These are phyloP conservation scores for Funneliformis geosporum DNA, from an alignment of 192 early-diverging fungal genomes.

Conservation along the genomic window DNA sequence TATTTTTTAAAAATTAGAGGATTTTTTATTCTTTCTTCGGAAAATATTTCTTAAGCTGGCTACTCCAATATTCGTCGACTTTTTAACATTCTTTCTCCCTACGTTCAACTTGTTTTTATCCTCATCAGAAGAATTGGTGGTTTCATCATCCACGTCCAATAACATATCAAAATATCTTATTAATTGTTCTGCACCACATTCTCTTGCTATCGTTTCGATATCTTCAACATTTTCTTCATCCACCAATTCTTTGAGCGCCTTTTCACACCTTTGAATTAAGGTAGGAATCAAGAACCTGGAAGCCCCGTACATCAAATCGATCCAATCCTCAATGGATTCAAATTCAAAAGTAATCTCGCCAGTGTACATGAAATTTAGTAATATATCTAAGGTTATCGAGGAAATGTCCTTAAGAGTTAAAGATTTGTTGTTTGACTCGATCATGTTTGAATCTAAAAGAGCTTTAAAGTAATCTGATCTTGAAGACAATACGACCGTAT, in stretches of 20 bases:
- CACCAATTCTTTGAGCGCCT: not conserved
- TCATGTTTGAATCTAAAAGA: slow-evolving; percentile 15
- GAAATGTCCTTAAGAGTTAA: not conserved
- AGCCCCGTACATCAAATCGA: not conserved
- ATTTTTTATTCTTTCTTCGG: not conserved
- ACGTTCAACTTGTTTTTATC: not conserved
- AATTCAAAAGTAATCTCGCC: not conserved
- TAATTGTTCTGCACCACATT: not conserved
- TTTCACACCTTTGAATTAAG: not conserved
- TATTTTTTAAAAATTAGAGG: not conserved
- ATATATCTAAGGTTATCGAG: not conserved
- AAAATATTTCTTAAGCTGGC: not conserved
- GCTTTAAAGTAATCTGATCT: slow-evolving; percentile 7
- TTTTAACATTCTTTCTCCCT: not conserved
- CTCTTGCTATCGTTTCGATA: not conserved
- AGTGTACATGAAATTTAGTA: slow-evolving; percentile 1
- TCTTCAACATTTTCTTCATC: not conserved
- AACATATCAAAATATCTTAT: not conserved
- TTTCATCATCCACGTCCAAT: not conserved
- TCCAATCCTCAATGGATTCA: not conserved
- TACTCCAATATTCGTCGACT: not conserved
- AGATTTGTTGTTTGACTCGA: not conserved
- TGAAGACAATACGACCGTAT: not conserved
- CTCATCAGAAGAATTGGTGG: not conserved
- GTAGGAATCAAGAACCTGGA: not conserved